A percentile compares a stretch with the other conserved stretches of the same genome.
Evolutionary conservation across 83 land plant species (phyloP).

Genomic region (Picea abies): DNA sequence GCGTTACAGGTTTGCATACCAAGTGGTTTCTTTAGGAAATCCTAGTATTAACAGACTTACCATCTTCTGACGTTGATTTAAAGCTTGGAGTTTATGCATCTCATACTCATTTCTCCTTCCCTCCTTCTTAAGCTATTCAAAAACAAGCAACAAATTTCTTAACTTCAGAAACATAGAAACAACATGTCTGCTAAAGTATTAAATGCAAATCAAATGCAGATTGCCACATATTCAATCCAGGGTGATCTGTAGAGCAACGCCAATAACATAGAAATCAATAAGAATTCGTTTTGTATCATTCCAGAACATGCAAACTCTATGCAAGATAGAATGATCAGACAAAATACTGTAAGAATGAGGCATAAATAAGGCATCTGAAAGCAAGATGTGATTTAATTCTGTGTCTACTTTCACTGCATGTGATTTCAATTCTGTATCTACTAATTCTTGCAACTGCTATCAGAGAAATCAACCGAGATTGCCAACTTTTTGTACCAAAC

Average conservation of each 20-base stretch:
- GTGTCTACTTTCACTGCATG: neutral
- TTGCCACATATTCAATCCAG: too few species aligned
- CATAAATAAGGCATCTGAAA: neutral
- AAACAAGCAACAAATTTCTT: neutral
- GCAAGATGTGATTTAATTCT: neutral
- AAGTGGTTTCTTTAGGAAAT: neutral
- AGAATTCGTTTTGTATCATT: too few species aligned
- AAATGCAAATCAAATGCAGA: too few species aligned
- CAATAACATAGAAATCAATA: too few species aligned
- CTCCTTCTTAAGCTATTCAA: conserved; percentile 84
- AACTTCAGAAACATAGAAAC: too few species aligned
- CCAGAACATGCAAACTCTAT: too few species aligned
- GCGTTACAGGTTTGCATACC: neutral
- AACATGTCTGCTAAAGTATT: too few species aligned
- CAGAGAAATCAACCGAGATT: too few species aligned
- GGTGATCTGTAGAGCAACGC: too few species aligned
- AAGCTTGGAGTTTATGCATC: conserved; percentile 95
- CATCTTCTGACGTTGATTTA: conserved; percentile 95
- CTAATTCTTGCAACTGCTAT: too few species aligned
- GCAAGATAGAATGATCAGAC: neutral
- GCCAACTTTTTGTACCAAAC: too few species aligned
- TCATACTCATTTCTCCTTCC: conserved; percentile 96
- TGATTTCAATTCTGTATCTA: neutral
- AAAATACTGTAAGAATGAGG: neutral
- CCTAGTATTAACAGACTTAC: conserved; percentile 32